Percentiles rank a stretch among this genome's conserved stretches.
Evolutionary conservation across 495 filamentous ascomycete genomes (phyloP).

Genomic region (Lasiosphaeria miniovina): DNA sequence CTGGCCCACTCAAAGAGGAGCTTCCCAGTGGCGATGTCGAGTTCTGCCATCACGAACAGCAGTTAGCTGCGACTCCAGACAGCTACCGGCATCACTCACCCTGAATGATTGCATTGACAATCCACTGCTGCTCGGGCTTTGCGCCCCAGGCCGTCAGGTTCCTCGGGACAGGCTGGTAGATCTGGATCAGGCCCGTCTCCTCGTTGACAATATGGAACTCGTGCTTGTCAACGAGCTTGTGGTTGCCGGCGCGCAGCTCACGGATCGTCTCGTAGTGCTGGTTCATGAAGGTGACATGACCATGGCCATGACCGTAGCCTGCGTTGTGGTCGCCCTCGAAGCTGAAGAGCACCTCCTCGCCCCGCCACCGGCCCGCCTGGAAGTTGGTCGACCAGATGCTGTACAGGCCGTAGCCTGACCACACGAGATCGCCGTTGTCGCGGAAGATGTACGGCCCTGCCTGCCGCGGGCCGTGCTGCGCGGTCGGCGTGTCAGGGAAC

Average conservation of each 20-base stretch:
- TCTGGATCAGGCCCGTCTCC: conserved; percentile 49
- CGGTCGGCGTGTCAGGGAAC: conserved; percentile 37
- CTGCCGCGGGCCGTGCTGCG: conserved; percentile 52
- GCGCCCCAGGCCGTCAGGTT: conserved; percentile 43
- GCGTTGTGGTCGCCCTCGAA: conserved; percentile 56
- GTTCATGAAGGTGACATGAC: conserved; percentile 50
- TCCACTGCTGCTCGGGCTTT: conserved; percentile 43
- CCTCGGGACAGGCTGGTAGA: conserved; percentile 42
- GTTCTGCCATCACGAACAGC: conserved; percentile 18
- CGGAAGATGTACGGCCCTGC: conserved; percentile 55
- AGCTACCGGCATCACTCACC: conserved; percentile 32
- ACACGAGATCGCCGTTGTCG: conserved; percentile 52
- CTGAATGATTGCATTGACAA: conserved; percentile 51
- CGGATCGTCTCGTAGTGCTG: conserved; percentile 54
- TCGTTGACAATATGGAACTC: conserved; percentile 52
- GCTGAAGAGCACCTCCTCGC: conserved; percentile 50
- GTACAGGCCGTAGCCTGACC: conserved; percentile 55
- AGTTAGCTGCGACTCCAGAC: neutral
- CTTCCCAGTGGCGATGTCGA: conserved; percentile 36
- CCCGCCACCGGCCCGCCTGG: conserved; percentile 45
- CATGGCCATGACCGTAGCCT: conserved; percentile 52
- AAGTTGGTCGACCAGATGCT: conserved; percentile 52
- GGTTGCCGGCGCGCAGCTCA: conserved; percentile 51
- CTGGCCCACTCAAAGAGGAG: conserved; percentile 41
- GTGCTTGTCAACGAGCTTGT: conserved; percentile 53